A percentile compares a stretch with the other conserved stretches of the same genome.
phyloP scores from a whole-genome alignment of 768 basidiomycete genomes.

The Boletus reticulatus region DNA sequence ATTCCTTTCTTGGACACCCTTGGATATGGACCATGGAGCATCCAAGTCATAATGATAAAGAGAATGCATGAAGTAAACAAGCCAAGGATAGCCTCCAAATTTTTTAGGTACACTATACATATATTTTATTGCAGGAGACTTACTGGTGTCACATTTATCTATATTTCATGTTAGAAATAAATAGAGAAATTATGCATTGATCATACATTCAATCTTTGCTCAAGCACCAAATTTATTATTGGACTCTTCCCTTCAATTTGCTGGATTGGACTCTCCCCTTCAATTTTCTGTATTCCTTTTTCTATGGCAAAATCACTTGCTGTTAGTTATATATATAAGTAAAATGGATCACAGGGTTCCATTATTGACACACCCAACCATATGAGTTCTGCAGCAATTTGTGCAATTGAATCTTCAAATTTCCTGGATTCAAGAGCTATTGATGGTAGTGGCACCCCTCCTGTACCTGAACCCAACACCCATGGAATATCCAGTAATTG shows the following conservation, averaged over 20 bases:
- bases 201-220: neutral
- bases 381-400: neutral
- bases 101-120: neutral
- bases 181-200: neutral
- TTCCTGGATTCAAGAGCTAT: neutral
- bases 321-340: neutral
- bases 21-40: neutral
- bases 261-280: too few species aligned
- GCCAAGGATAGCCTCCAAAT: neutral
- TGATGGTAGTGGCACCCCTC: neutral
- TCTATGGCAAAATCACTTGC: neutral
- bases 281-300: neutral
- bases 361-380: conserved; percentile 5
- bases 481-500: neutral
- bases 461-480: neutral
- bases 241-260: neutral
- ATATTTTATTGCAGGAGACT: neutral
- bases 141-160: neutral
- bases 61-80: neutral
- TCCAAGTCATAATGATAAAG: neutral
- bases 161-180: neutral
- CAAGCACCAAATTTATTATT: neutral
- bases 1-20: neutral
- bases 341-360: too few species aligned
- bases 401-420: conserved; percentile 5